Conservation (phyloP, 1,284 basidiomycete species). For the Moesziomyces sp. region DNA sequence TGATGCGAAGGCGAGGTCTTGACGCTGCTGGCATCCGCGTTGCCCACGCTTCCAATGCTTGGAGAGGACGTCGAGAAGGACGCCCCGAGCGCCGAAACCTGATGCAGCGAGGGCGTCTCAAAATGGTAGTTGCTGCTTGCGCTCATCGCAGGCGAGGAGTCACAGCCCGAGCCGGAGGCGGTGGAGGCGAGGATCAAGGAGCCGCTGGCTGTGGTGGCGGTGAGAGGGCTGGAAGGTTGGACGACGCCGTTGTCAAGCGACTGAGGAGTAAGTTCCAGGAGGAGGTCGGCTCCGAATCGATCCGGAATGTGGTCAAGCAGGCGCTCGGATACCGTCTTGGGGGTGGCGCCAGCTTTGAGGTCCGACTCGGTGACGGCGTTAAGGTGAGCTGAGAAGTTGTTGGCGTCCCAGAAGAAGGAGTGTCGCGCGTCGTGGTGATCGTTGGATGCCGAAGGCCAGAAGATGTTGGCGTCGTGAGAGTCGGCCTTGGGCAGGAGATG, state of each 20-base stretch:
- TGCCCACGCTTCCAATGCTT: slow-evolving; percentile 22
- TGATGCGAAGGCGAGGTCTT: slow-evolving; percentile 27
- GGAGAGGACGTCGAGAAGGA: slow-evolving; percentile 32
- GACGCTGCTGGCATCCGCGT: slow-evolving; percentile 14
- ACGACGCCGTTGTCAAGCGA: slow-evolving; percentile 8
- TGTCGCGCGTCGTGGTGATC: slow-evolving; percentile 3
- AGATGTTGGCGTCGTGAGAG: slow-evolving; percentile 9
- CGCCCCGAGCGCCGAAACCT: slow-evolving; percentile 18
- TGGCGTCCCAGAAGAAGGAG: slow-evolving; percentile 18
- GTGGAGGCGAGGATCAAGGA: slow-evolving; percentile 7
- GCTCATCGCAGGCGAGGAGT: slow-evolving; percentile 35
- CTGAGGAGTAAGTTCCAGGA: slow-evolving; percentile 10
- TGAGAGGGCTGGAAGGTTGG: slow-evolving; percentile 3
- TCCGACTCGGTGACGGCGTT: slow-evolving; percentile 4
- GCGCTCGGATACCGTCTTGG: slow-evolving; percentile 26
- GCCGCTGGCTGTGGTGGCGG: slow-evolving; percentile 7
- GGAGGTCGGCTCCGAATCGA: slow-evolving; percentile 11
- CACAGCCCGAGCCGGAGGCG: slow-evolving; percentile 12
- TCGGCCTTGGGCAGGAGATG: slow-evolving; percentile 30
- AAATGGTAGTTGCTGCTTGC: slow-evolving; percentile 35
- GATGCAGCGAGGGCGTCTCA: slow-evolving; percentile 30
- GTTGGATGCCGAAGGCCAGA: slow-evolving; percentile 1
- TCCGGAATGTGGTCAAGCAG: slow-evolving; percentile 17
- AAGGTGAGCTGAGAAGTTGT: neutral
- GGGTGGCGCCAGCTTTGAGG: slow-evolving; percentile 15